Evolutionary conservation across 176 grass and related monocot species (phyloP), one percentile per base, ranked within the genome.

Genomic region (Neostapfia colusana): DNA sequence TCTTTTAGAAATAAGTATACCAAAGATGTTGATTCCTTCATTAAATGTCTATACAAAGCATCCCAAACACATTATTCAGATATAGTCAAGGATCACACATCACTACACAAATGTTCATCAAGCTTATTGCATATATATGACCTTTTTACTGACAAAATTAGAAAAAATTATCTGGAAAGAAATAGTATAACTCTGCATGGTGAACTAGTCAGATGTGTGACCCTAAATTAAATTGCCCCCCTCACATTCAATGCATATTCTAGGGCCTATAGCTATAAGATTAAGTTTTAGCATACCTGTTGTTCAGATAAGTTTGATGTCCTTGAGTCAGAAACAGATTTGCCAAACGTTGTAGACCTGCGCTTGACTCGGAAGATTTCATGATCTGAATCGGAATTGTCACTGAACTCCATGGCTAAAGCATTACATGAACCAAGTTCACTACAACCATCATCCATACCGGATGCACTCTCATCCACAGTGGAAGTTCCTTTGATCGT

Each of bases 321-420:
- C 71, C 43, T 50, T 43, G 74, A 50, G 24, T 88, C 89, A 78
- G 58, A 35, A 48, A 57, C 40, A 77, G 81, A 50, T 69, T 90
- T 88, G 27, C 45, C 82, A 71, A 44, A 36, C 4, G 63, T 76
- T 10, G 49, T 63, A 46, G 95, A 86, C 44, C 95, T 84, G 59
- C 95, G 92, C 64, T 93, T 99, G 70, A 99, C 87, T 61, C 87
- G 88, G 72, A 99, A 99, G 53, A 88, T 86, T 82, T 85, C 95
- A 50, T 80, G 72, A 66, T 90, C 95, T 18, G 89, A 92, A 67
- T 92, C 92, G 8, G 95, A 99, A 84, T 99, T 86, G 59, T 86
- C 91, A 70, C 86, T 82, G 20, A 80, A 89, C 60, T 82, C 86
- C 49, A 81, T 45, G 78, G 68, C 43, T 6, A 57, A 84, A 64